These are phyloP conservation scores for Lagerstroemia speciosa DNA, from an alignment of 345 rosid genomes.

Conservation along the genomic window DNA sequence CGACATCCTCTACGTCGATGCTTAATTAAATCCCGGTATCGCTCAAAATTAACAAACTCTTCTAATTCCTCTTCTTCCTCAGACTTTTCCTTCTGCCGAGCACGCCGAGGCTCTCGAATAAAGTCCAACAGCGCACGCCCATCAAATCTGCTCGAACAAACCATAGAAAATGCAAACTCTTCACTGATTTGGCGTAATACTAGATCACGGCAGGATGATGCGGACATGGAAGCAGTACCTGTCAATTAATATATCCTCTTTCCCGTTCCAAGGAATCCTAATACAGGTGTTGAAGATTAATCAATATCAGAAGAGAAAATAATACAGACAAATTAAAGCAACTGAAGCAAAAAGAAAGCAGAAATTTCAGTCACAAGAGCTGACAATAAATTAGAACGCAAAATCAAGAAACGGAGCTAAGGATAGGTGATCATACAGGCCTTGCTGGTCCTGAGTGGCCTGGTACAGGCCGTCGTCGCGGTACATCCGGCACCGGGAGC, in stretches of 20 bases:
- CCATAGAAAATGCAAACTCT: neutral
- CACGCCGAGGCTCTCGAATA: conserved; percentile 60
- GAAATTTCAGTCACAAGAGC: neutral
- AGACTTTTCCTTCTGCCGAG: conserved; percentile 44
- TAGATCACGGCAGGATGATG: neutral
- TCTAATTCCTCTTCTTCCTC: conserved; percentile 96
- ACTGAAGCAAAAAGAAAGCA: neutral
- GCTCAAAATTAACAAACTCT: conserved; percentile 99
- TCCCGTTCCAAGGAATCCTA: conserved; percentile 96
- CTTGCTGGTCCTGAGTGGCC: conserved; percentile 82
- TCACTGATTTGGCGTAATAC: neutral
- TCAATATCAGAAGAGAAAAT: neutral
- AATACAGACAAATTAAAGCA: neutral
- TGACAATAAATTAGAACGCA: neutral
- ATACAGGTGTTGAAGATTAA: conserved; percentile 4
- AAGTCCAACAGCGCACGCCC: conserved; percentile 96
- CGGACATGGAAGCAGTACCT: conserved; percentile 25
- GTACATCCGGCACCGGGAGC: conserved; percentile 55
- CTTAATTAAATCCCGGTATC: conserved; percentile 99
- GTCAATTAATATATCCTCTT: conserved; percentile 73
- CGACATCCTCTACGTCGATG: conserved; percentile 99
- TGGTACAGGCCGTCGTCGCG: conserved; percentile 92
- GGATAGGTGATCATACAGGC: conserved; percentile 41
- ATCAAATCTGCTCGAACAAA: conserved; percentile 43
- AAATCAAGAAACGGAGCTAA: neutral